phyloP scores from a whole-genome alignment of 1,284 basidiomycete species.

The Leccinum subrobustum region DNA sequence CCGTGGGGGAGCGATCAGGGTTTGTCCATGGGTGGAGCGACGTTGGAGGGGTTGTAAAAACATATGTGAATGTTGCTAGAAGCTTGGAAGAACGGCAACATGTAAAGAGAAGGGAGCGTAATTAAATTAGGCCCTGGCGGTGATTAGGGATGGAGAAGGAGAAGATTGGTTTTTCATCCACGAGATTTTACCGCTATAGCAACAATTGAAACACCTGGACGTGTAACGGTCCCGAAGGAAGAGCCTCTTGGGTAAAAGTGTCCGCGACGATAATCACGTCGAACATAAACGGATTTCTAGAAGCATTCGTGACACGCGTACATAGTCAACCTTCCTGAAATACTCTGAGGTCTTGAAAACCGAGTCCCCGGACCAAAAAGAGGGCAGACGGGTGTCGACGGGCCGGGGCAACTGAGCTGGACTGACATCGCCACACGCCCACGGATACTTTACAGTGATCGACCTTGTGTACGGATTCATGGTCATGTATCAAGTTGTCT shows the following conservation, averaged over 20 bases:
- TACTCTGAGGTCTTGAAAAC: conserved; percentile 7
- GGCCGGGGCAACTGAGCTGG: conserved; percentile 16
- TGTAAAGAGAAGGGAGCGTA: conserved; percentile 9
- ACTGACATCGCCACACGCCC: conserved; percentile 3
- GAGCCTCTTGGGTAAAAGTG: neutral
- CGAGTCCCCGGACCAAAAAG: conserved; percentile 7
- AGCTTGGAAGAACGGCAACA: conserved; percentile 32
- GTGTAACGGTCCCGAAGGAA: neutral
- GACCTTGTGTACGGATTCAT: neutral
- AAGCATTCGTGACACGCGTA: neutral
- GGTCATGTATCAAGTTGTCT: conserved; percentile 5
- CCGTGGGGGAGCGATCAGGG: conserved; percentile 10
- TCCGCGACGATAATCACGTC: conserved; percentile 12
- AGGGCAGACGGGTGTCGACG: neutral
- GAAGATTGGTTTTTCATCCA: neutral
- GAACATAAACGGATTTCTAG: neutral
- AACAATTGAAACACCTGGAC: conserved; percentile 15
- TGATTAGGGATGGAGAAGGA: conserved; percentile 7
- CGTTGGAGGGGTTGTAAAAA: conserved; percentile 19
- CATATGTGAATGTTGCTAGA: conserved; percentile 28
- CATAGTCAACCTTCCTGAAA: conserved; percentile 8
- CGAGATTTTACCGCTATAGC: conserved; percentile 7
- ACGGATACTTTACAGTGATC: conserved; percentile 10
- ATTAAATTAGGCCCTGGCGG: neutral
- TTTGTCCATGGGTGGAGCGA: conserved; percentile 14